A percentile compares a stretch with the other conserved stretches of the same genome.
These are phyloP conservation scores for Cladophialophora bantiana DNA, from an alignment of 2,329 filamentous ascomycete species.

Conservation along the genomic window DNA sequence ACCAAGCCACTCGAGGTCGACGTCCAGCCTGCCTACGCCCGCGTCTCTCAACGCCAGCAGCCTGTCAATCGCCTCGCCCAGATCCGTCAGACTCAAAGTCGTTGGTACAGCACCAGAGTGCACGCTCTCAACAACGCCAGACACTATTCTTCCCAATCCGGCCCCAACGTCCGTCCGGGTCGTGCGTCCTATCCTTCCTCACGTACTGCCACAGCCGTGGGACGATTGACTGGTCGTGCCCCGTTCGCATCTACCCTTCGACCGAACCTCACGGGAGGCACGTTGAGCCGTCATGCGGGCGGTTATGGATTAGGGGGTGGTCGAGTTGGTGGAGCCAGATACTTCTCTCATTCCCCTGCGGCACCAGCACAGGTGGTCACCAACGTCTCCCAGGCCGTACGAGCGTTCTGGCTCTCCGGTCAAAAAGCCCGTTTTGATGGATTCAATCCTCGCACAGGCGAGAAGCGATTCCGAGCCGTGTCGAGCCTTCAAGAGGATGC, in stretches of 20 bases:
- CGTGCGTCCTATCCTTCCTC: conserved; percentile 64
- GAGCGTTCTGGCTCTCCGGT: conserved; percentile 90
- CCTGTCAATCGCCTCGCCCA: conserved; percentile 67
- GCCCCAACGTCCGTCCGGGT: conserved; percentile 53
- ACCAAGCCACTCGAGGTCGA: conserved; percentile 41
- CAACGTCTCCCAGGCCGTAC: conserved; percentile 91
- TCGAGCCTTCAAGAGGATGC: conserved; percentile 76
- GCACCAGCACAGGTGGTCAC: conserved; percentile 88
- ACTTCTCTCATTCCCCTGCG: conserved; percentile 88
- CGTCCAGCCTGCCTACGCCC: conserved; percentile 65
- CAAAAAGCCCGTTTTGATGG: conserved; percentile 89
- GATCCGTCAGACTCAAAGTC: conserved; percentile 69
- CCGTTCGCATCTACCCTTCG: conserved; percentile 89
- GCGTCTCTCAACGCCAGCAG: conserved; percentile 58
- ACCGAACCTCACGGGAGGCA: conserved; percentile 89
- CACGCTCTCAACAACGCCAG: conserved; percentile 53
- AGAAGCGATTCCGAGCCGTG: conserved; percentile 81
- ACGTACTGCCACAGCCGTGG: conserved; percentile 62
- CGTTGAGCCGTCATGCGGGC: conserved; percentile 81
- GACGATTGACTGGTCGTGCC: conserved; percentile 73
- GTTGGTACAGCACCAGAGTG: conserved; percentile 67
- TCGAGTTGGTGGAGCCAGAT: conserved; percentile 73
- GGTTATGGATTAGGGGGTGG: conserved; percentile 82
- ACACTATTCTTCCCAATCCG: conserved; percentile 59
- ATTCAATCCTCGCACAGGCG: conserved; percentile 68